Percentiles rank a stretch among this genome's conserved stretches.
These are phyloP conservation scores for Fusarium sarcochroum DNA, from an alignment of 2,329 filamentous ascomycete species.

Conservation along the genomic window DNA sequence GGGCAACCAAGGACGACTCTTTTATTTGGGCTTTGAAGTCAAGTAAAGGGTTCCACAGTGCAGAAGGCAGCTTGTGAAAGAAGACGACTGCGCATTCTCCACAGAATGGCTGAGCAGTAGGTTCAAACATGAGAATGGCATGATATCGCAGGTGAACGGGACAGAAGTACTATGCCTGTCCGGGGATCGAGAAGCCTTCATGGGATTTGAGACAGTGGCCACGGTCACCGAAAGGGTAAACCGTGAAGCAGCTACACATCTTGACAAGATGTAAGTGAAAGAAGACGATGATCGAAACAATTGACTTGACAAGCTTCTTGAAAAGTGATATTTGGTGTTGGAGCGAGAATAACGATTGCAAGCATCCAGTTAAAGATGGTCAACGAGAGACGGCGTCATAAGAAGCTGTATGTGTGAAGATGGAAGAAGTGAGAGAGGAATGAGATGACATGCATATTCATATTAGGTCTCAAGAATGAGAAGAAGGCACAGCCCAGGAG, in stretches of 20 bases:
- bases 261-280: slow-evolving; percentile 24
- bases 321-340: not conserved
- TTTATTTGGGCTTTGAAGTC: slow-evolving; percentile 35
- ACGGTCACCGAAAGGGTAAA: not conserved
- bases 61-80: slow-evolving; percentile 32
- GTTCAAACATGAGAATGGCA: slow-evolving; percentile 37
- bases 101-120: slow-evolving; percentile 49
- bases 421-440: not conserved
- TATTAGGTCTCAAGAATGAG: not conserved
- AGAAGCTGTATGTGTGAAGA: not conserved
- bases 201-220: slow-evolving; percentile 40
- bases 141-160: slow-evolving; percentile 49
- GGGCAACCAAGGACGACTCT: not conserved
- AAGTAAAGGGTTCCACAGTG: slow-evolving; percentile 38
- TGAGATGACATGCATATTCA: not conserved
- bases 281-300: not conserved
- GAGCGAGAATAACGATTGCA: slow-evolving; percentile 3
- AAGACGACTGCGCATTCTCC: slow-evolving; percentile 54
- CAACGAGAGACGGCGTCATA: slow-evolving; percentile 5
- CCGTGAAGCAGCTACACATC: slow-evolving; percentile 48
- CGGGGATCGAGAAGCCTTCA: slow-evolving; percentile 19
- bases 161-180: slow-evolving; percentile 52
- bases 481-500: slow-evolving; percentile 8
- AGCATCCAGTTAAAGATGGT: not conserved
- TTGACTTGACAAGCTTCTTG: not conserved